A percentile compares a stretch with the other conserved stretches of the same genome.
phyloP scores from a whole-genome alignment of 805 yeast species.

The Myxozyma sirexii region DNA sequence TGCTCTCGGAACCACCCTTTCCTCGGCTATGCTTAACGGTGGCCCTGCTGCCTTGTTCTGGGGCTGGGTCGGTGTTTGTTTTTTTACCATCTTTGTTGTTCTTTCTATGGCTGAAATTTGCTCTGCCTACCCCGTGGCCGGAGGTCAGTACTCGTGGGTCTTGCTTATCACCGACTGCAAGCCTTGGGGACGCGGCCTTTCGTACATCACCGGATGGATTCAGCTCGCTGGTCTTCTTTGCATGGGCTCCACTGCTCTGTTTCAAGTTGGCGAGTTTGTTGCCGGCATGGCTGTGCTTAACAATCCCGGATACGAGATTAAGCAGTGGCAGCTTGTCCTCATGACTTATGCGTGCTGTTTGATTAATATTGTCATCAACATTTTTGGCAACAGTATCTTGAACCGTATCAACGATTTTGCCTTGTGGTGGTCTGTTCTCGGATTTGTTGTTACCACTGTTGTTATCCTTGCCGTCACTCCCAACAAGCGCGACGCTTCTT shows the following conservation, averaged over 20 bases:
- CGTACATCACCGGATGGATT: slow-evolving; percentile 34
- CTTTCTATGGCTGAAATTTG: slow-evolving; percentile 66
- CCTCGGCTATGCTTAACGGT: slow-evolving; percentile 60
- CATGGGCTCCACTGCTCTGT: slow-evolving; percentile 39
- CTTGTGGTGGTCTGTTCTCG: slow-evolving; percentile 37
- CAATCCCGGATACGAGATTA: slow-evolving; percentile 28
- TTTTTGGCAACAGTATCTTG: slow-evolving; percentile 33
- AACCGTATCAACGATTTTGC: slow-evolving; percentile 35
- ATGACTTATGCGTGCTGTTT: slow-evolving; percentile 28
- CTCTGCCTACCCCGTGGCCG: slow-evolving; percentile 66
- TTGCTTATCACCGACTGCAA: slow-evolving; percentile 23
- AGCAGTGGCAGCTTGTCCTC: slow-evolving; percentile 34
- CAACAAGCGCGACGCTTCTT: slow-evolving; percentile 27
- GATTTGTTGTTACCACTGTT: slow-evolving; percentile 31
- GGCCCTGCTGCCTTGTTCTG: slow-evolving; percentile 69
- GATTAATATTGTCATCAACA: slow-evolving; percentile 27
- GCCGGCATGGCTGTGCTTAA: slow-evolving; percentile 31
- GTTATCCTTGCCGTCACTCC: slow-evolving; percentile 28
- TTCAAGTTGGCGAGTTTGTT: slow-evolving; percentile 35
- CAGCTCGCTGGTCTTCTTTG: slow-evolving; percentile 38
- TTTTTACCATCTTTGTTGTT: slow-evolving; percentile 61
- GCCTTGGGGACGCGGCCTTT: slow-evolving; percentile 32
- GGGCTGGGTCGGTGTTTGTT: slow-evolving; percentile 60
- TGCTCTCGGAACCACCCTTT: slow-evolving; percentile 64
- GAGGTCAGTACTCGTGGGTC: slow-evolving; percentile 72